Evolutionary conservation across 495 filamentous ascomycete genomes (phyloP).

Genomic region (Penicillium waksmanii): DNA sequence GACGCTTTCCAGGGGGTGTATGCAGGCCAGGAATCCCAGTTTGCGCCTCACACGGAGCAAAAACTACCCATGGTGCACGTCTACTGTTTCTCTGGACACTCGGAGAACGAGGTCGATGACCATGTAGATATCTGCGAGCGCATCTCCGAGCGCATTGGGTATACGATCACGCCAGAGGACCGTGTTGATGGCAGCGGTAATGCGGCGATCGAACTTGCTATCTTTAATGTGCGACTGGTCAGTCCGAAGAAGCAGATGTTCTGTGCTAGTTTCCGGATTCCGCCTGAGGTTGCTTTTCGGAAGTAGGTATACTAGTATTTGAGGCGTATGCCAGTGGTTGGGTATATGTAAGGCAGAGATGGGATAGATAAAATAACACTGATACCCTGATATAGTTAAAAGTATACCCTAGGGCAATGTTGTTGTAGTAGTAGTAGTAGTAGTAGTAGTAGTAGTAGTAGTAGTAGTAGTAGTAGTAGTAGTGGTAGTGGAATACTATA

Average conservation of each 20-base stretch:
- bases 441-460: neutral
- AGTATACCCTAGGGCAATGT: too few species aligned
- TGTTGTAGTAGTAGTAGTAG: neutral
- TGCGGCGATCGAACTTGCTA: slow-evolving; percentile 57
- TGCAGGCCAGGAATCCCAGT: slow-evolving; percentile 63
- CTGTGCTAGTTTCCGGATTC: slow-evolving; percentile 88
- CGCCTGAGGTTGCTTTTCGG: slow-evolving; percentile 76
- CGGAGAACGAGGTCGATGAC: slow-evolving; percentile 65
- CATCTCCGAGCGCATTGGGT: slow-evolving; percentile 64
- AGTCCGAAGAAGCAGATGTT: slow-evolving; percentile 96
- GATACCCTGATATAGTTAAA: slow-evolving; percentile 20
- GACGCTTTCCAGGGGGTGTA: slow-evolving; percentile 86
- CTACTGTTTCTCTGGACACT: slow-evolving; percentile 84
- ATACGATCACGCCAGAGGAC: slow-evolving; percentile 62
- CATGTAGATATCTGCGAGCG: slow-evolving; percentile 68
- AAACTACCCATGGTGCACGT: slow-evolving; percentile 84
- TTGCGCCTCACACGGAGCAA: slow-evolving; percentile 59
- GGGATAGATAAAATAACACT: slow-evolving; percentile 13
- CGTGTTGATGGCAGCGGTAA: slow-evolving; percentile 47
- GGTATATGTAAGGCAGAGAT: neutral
- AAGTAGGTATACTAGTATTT: slow-evolving; percentile 25
- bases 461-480: too few species aligned
- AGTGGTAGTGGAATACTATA: too few species aligned
- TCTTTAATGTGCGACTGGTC: slow-evolving; percentile 84
- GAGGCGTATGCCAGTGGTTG: slow-evolving; percentile 24